A percentile compares a stretch with the other conserved stretches of the same genome.
These are phyloP conservation scores for Monosporascus ibericus DNA, from an alignment of 2,329 filamentous ascomycete genomes.

Conservation along the genomic window DNA sequence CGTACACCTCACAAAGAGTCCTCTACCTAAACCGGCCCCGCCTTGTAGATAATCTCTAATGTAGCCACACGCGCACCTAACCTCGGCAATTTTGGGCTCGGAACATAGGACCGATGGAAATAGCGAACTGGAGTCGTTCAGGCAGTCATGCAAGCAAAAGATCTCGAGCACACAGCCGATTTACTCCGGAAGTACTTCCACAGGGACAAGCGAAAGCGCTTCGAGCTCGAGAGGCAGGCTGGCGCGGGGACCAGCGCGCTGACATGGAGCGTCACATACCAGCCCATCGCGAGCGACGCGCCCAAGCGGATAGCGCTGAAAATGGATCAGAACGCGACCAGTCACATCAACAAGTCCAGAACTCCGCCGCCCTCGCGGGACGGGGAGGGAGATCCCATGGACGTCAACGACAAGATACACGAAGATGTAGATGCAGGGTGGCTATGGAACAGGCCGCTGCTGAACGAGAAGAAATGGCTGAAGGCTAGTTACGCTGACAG, in stretches of 20 bases:
- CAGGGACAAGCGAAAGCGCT: not conserved
- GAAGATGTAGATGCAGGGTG: not conserved
- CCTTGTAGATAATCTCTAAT: no score
- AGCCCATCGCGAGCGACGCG: not conserved
- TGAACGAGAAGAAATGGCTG: constrained; percentile 1
- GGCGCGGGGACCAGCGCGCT: not conserved
- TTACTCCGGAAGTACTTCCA: not conserved
- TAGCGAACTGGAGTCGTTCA: no score
- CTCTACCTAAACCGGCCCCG: no score
- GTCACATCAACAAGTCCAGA: not conserved
- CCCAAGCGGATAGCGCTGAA: not conserved
- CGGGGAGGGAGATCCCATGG: not conserved
- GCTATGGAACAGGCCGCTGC: not conserved
- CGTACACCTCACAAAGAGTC: no score
- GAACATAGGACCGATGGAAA: no score
- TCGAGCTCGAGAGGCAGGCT: not conserved
- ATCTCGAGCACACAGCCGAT: not conserved
- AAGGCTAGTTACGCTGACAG: not conserved
- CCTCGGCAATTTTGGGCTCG: no score
- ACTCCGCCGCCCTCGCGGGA: not conserved
- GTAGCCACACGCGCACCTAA: no score
- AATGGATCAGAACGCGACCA: not conserved
- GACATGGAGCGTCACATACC: not conserved
- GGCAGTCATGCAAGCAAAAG: not conserved
- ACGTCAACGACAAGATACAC: not conserved